Conservation (phyloP, 345 rosid species). For the Lumnitzera littorea region DNA sequence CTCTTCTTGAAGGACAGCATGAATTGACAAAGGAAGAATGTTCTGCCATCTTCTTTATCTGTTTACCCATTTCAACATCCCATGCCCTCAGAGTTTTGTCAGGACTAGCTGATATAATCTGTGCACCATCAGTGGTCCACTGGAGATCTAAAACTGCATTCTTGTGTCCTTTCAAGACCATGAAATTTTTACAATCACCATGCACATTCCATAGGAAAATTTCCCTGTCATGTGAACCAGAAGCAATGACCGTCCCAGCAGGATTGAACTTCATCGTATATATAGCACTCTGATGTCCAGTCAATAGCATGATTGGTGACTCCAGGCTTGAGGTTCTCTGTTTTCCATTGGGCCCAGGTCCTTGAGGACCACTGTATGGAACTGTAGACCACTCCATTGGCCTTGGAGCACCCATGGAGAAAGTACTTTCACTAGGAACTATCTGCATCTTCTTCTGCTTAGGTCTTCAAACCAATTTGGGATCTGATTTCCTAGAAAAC, state of each 20-base stretch:
- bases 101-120: constrained; percentile 87
- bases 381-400: constrained; percentile 92
- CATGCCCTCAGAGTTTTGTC: constrained; percentile 90
- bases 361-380: constrained; percentile 42
- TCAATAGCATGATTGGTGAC: constrained; percentile 83
- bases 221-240: constrained; percentile 94
- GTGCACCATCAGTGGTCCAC: constrained; percentile 88
- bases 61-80: constrained; percentile 93
- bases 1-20: constrained; percentile 86
- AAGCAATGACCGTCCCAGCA: constrained; percentile 72
- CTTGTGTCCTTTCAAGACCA: constrained; percentile 95
- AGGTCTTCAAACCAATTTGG: no score
- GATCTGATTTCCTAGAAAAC: no score
- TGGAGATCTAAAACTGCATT: constrained; percentile 91
- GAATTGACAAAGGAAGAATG: constrained; percentile 90
- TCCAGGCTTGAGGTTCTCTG: constrained; percentile 77
- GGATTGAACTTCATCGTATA: constrained; percentile 95
- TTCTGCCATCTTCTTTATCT: constrained; percentile 94
- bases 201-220: constrained; percentile 86
- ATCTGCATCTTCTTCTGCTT: constrained; percentile 38
- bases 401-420: constrained; percentile 59
- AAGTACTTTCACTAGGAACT: constrained; percentile 42
- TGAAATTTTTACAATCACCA: constrained; percentile 91
- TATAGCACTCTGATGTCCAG: constrained; percentile 81
- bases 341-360: constrained; percentile 49